Evolutionary conservation across 805 yeast genomes (phyloP).

Genomic region (Zygosaccharomyces siamensis): DNA sequence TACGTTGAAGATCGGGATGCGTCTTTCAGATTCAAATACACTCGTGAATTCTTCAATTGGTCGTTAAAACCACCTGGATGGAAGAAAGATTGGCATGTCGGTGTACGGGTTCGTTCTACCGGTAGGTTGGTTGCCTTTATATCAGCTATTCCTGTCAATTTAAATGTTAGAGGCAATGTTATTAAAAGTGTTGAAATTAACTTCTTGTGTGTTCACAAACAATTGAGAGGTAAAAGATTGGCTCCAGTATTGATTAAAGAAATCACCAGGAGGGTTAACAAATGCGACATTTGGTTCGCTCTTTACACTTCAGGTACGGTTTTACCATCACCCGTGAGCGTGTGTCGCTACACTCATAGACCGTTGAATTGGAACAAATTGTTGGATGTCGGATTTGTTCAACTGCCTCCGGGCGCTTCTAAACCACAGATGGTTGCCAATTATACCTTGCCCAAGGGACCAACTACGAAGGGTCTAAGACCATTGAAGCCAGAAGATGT

Average conservation of each 20-base stretch:
- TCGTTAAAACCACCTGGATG: slow-evolving; percentile 94
- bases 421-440: slow-evolving; percentile 65
- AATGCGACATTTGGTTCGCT: slow-evolving; percentile 88
- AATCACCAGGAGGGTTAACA: slow-evolving; percentile 87
- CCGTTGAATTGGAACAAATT: slow-evolving; percentile 89
- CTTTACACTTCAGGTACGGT: slow-evolving; percentile 89
- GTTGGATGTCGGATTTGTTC: slow-evolving; percentile 84
- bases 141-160: slow-evolving; percentile 76
- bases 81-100: slow-evolving; percentile 83
- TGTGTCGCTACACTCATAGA: slow-evolving; percentile 88
- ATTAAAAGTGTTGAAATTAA: slow-evolving; percentile 81
- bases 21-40: slow-evolving; percentile 84
- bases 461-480: slow-evolving; percentile 49
- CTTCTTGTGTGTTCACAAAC: slow-evolving; percentile 90
- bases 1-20: slow-evolving; percentile 95
- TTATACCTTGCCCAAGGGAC: slow-evolving; percentile 52
- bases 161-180: slow-evolving; percentile 52
- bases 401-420: slow-evolving; percentile 67
- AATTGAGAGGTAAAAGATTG: slow-evolving; percentile 84
- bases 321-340: slow-evolving; percentile 86
- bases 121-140: slow-evolving; percentile 86
- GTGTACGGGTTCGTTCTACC: slow-evolving; percentile 77
- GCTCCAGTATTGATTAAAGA: slow-evolving; percentile 94
- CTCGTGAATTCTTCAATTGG: slow-evolving; percentile 82
- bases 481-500: slow-evolving; percentile 56